Conservation (phyloP, 805 yeast species). For the Lachancea mirantina region DNA sequence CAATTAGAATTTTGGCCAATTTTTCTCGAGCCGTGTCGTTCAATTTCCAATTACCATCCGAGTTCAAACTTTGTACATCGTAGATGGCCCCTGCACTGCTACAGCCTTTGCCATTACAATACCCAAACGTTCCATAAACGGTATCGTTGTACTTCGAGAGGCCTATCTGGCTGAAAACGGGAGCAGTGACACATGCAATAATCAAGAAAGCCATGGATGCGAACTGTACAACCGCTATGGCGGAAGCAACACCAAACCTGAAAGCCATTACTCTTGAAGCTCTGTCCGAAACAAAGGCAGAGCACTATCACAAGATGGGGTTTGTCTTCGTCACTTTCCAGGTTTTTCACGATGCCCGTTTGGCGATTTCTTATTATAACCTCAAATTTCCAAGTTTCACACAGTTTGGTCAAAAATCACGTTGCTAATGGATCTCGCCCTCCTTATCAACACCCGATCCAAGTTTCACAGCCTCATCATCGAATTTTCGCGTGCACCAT, state of each 20-base stretch:
- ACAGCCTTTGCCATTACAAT: conserved; percentile 41
- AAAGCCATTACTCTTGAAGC: too few species aligned
- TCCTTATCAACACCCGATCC: too few species aligned
- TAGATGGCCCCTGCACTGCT: conserved; percentile 42
- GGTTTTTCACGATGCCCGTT: too few species aligned
- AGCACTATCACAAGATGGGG: too few species aligned
- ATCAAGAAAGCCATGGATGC: conserved; percentile 57
- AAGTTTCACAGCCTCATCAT: too few species aligned
- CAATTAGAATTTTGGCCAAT: conserved; percentile 48
- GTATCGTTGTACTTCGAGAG: conserved; percentile 41
- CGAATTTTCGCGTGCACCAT: too few species aligned
- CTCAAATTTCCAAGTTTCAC: too few species aligned
- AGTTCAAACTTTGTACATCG: conserved; percentile 27
- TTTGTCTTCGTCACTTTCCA: too few species aligned
- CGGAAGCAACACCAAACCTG: conserved; percentile 34
- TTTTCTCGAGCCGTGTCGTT: conserved; percentile 39
- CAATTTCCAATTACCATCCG: conserved; percentile 44
- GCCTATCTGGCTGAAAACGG: conserved; percentile 43
- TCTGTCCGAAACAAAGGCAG: too few species aligned
- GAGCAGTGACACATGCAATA: conserved; percentile 54
- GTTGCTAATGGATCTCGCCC: too few species aligned
- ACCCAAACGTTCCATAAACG: conserved; percentile 63
- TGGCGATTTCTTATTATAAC: too few species aligned
- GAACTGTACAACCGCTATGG: conserved; percentile 40
- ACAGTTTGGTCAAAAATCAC: too few species aligned